These are phyloP conservation scores for Penicillium salamii DNA, from an alignment of 495 filamentous ascomycete genomes.

Conservation along the genomic window DNA sequence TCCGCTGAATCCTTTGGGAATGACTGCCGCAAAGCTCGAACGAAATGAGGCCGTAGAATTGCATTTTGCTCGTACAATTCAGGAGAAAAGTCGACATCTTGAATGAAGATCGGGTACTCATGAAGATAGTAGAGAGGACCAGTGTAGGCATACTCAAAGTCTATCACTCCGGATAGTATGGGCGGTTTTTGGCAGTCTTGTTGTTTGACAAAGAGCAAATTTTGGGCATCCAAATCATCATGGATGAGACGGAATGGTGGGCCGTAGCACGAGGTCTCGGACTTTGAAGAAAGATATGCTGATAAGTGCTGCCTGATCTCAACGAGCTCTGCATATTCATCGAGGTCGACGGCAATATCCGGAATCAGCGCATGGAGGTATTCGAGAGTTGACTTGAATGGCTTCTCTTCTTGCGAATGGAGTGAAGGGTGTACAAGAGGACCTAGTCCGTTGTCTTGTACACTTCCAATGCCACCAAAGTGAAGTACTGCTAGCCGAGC, in stretches of 20 bases:
- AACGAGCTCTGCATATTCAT: background rate
- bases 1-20: background rate
- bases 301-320: too few species aligned
- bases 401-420: background rate
- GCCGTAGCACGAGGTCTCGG: too few species aligned
- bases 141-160: background rate
- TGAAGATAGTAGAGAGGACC: background rate
- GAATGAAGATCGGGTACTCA: conserved; percentile 3
- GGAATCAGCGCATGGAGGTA: background rate
- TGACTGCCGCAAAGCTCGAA: conserved; percentile 1
- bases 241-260: too few species aligned
- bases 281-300: too few species aligned
- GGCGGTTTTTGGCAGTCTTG: background rate
- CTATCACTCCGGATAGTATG: conserved; percentile 1
- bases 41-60: background rate
- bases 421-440: background rate
- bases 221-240: too few species aligned
- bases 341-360: background rate
- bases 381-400: conserved; percentile 3
- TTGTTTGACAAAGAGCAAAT: background rate
- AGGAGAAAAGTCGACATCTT: background rate
- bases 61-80: conserved; percentile 1
- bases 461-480: background rate
- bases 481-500: conserved; percentile 1
- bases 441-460: background rate